A percentile compares a stretch with the other conserved stretches of the same genome.
Conservation (phyloP, 495 filamentous ascomycete species). For the Daldinia concentrica region DNA sequence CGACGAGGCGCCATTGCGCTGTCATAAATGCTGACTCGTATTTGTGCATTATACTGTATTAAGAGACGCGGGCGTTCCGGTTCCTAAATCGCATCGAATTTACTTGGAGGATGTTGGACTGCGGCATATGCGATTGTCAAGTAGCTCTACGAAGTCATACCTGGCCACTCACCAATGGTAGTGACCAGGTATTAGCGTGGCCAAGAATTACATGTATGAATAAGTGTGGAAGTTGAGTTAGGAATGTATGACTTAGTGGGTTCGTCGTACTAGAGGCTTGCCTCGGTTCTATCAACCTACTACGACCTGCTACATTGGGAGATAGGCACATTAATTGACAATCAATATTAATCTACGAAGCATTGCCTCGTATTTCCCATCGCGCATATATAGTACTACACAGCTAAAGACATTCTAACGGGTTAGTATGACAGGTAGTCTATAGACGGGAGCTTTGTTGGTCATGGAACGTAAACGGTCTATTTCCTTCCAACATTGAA, state of each 20-base stretch:
- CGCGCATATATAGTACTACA: slow-evolving; percentile 14
- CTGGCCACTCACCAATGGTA: neutral
- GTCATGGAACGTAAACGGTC: neutral
- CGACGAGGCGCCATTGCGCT: slow-evolving; percentile 84
- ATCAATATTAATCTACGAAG: slow-evolving; percentile 10
- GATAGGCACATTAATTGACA: slow-evolving; percentile 9
- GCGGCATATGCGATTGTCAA: slow-evolving; percentile 13
- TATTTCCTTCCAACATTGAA: neutral
- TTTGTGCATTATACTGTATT: slow-evolving; percentile 23
- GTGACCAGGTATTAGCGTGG: neutral
- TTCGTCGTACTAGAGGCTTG: slow-evolving; percentile 5
- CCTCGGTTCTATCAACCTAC: neutral
- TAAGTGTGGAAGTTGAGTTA: slow-evolving; percentile 17
- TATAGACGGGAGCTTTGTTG: neutral
- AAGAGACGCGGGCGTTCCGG: slow-evolving; percentile 35
- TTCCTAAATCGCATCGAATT: slow-evolving; percentile 13
- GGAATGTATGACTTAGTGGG: slow-evolving; percentile 7
- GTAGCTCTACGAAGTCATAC: neutral
- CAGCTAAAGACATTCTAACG: neutral
- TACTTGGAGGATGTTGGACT: slow-evolving; percentile 16
- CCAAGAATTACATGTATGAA: slow-evolving; percentile 25
- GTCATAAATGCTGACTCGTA: slow-evolving; percentile 42
- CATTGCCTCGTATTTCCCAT: slow-evolving; percentile 18
- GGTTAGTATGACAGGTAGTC: neutral
- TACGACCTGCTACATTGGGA: neutral